Evolutionary conservation across 768 basidiomycete genomes (phyloP), one percentile per base, ranked within the genome.

Genomic region (Trametes meyenii): DNA sequence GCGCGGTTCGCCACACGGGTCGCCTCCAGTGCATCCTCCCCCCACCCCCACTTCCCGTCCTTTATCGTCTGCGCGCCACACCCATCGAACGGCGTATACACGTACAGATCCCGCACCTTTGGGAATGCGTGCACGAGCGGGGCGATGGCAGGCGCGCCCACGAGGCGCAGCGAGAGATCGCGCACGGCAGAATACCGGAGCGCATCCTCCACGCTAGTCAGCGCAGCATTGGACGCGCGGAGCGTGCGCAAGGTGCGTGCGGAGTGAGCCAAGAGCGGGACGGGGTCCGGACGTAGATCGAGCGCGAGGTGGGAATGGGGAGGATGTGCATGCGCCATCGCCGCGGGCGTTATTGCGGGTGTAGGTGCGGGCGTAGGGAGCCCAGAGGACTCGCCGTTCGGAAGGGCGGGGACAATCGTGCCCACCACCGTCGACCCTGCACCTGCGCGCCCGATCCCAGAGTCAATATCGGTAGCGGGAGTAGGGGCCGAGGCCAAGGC

Each of bases 121-220:
- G 61, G 61, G 50, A 62, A 62, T 11, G 61, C 55, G 45, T 62
- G 61, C 26, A 62, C 61, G 61, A 62, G 61, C 26, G 61, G 55
- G 16, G 56, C 58, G 3, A 62, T 51, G 26, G 55, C 58, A 14
- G 61, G 61, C 50, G 58, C 55, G 55, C 61, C 55, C 4, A 50
- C 61, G 44, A 62, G 49, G 2, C 61, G 42, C 13, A 62, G 55
- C 13, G 50, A 21, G 50, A 62, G 61, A 16, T 42, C 36, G 50
- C 61, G 61, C 24, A 62, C 50, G 45, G 51, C 43, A 19, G 61
- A 55, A n/a, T 58, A 62, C 23, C 61, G 55, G 43, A 62, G 43
- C 7, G 44, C 49, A 44, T 62, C 61, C 5, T 55, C 61, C 42
- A 62, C 61, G 35, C 55, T 58, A 35, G 48, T 49, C 44, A 62